Conservation (phyloP, 169 alveolate genomes). For the Miamiensis avidus region DNA sequence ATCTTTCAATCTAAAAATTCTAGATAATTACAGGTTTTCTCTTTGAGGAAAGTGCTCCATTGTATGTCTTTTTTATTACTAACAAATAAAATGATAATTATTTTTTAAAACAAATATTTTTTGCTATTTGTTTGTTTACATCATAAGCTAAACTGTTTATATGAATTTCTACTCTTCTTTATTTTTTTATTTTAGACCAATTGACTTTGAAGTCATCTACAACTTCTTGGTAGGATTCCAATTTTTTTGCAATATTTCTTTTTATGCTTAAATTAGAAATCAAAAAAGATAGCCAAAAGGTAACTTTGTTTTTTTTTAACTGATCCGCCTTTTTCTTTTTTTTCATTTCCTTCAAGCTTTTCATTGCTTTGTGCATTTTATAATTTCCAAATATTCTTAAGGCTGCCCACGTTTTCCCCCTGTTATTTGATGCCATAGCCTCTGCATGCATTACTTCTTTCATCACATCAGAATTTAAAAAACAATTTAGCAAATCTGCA, state of each 20-base stretch:
- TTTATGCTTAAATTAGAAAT: conserved; percentile 51
- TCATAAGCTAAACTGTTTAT: conserved; percentile 46
- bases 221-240: conserved; percentile 53
- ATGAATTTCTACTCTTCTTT: conserved; percentile 69
- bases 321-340: conserved; percentile 55
- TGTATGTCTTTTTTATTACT: conserved; percentile 56
- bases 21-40: conserved; percentile 58
- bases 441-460: conserved; percentile 43
- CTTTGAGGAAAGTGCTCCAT: conserved; percentile 60
- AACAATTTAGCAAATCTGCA: conserved; percentile 48
- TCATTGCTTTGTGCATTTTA: conserved; percentile 58
- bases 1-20: conserved; percentile 66
- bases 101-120: no score
- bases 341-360: conserved; percentile 49
- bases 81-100: background rate
- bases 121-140: background rate
- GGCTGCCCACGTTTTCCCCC: conserved; percentile 67
- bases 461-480: conserved; percentile 52
- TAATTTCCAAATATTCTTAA: conserved; percentile 53
- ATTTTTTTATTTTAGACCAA: conserved; percentile 49
- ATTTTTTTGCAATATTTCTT: conserved; percentile 36
- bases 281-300: conserved; percentile 52
- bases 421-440: conserved; percentile 44
- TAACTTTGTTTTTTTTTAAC: conserved; percentile 54
- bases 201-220: conserved; percentile 60